Base-by-base conservation (phyloP, 2,329 filamentous ascomycete species). In the Aspergillus melleus region DNA sequence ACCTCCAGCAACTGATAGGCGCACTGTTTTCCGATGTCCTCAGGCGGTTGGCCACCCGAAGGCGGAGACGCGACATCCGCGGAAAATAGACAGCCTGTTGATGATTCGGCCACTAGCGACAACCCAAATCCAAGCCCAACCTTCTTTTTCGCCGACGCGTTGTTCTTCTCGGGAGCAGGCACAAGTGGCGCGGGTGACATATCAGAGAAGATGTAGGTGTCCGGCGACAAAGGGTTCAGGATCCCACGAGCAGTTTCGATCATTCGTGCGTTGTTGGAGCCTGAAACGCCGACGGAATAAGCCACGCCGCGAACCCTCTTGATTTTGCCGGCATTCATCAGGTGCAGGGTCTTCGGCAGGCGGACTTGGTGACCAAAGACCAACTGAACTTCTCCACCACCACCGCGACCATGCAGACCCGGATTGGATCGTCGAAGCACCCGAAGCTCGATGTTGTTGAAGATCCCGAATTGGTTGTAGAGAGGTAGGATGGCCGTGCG, bases 341-440 rank as follows among this genome's bases (percentile, higher is more conserved):
- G 79, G 76, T 99, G 95, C 73, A 99, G 81, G 42, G 95, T 99
- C 81, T 96, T 96, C 11, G 95, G 95, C 54, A 98, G 81, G 42
- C 94, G 87, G 12, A 99, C 90, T 78, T 99, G 95, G 74, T 94
- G 93, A 20, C 91, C 92, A 72, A 98, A 98, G 8, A 93, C 84
- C 60, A 99, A 80, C 77, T 97, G 93, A n/a, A 99, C 94, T 57
- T 96, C 86, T 47, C 95, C 95, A 47, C 91, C 92, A 44, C 94
- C 95, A 29, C 92, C 91, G 61, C 84, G 85, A 2, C 92, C 93
- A 50, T 86, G 85, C 0, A 85, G 83, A 0, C 91, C 91, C 0
- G 90, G 84, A 73, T 92, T 95, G 14, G 91, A 94, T 61, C 95
- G 83, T 69, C 83, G 88, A 61, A 97, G 79, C 6, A 98, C 88